Evolutionary conservation across 148 eudicot species (phyloP), one percentile per base, ranked within the genome.

Genomic region (Selenicereus undatus): DNA sequence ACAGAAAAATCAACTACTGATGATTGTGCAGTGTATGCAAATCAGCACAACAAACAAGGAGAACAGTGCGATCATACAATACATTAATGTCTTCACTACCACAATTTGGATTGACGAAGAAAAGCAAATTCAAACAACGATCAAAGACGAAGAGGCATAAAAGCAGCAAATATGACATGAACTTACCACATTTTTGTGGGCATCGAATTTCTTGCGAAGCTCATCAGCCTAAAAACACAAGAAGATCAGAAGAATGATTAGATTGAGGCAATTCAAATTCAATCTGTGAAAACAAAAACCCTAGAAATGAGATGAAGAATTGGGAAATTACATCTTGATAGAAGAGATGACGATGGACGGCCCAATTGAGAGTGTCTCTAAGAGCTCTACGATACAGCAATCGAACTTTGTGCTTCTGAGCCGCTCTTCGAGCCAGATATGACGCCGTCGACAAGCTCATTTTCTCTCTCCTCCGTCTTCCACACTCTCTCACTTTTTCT

Each of bases 301-400:
- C 85, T 74, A 84, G 30, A 82, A 82, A 66, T 73, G 39, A 84
- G 82, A 80, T 42, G 74, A 69, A 76, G 87, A 81, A 32, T 70
- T 30, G 71, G 36, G 74, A 65, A 36, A 29, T 51, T 92, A 96
- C 99, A 88, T 94, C 99, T 52, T 86, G 54, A 75, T 96, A 96
- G 85, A 94, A 96, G 85, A 94, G 93, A 76, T 91, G 98, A 78
- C 99, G 99, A 85, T 96, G 98, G 51, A 96, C 99, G 52, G 99
- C 97, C 99, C 99, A 96, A 86, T 90, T 92, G 86, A 96, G 99
- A 78, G 97, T 91, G 36, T 91, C 95, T 79, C 88, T 91, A 81
- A 96, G 97, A 64, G 92, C 89, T 27, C 91, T 80, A 58, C 99
- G 87, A 79, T 96, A 96, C 14, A 96, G 88, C 73, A 94, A 82